These are phyloP conservation scores for Cladosporium halotolerans DNA, from an alignment of 2,329 filamentous ascomycete species.

Conservation along the genomic window DNA sequence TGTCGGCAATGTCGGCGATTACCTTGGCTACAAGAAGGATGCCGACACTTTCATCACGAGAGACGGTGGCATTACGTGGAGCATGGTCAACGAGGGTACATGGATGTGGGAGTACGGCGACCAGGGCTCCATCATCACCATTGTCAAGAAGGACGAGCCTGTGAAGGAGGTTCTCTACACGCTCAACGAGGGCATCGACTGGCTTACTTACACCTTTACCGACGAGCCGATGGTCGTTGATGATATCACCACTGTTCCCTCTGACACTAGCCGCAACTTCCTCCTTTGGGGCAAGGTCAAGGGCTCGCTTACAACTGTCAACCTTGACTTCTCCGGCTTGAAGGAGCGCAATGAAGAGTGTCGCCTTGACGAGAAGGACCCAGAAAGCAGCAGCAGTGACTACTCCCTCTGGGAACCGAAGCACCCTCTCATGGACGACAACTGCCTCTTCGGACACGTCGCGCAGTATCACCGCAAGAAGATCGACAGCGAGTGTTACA, in stretches of 20 bases:
- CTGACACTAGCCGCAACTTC: conserved; percentile 86
- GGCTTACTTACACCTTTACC: conserved; percentile 69
- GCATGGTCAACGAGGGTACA: conserved; percentile 73
- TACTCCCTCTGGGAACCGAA: conserved; percentile 84
- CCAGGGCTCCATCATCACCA: conserved; percentile 84
- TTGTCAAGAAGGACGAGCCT: conserved; percentile 65
- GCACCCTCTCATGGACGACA: conserved; percentile 69
- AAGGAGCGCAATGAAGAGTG: conserved; percentile 61
- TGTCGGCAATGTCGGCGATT: conserved; percentile 79
- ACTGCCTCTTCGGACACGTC: conserved; percentile 89
- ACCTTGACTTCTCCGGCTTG: conserved; percentile 82
- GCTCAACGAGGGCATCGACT: conserved; percentile 71
- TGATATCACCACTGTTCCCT: conserved; percentile 81
- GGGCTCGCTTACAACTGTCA: conserved; percentile 63
- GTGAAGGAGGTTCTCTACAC: conserved; percentile 70
- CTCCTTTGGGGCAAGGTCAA: conserved; percentile 71
- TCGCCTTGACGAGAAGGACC: conserved; percentile 56
- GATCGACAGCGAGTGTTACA: conserved; percentile 71
- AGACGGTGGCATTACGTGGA: conserved; percentile 89
- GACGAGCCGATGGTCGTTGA: conserved; percentile 61
- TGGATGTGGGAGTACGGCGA: conserved; percentile 96
- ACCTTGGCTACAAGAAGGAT: conserved; percentile 60
- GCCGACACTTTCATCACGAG: conserved; percentile 85
- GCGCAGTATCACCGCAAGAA: conserved; percentile 89
- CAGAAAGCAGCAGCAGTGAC: conserved; percentile 55